Percentiles rank a stretch among this genome's conserved stretches.
Evolutionary conservation across 1,284 basidiomycete species (phyloP).

Genomic region (Boletus nobilissimus): DNA sequence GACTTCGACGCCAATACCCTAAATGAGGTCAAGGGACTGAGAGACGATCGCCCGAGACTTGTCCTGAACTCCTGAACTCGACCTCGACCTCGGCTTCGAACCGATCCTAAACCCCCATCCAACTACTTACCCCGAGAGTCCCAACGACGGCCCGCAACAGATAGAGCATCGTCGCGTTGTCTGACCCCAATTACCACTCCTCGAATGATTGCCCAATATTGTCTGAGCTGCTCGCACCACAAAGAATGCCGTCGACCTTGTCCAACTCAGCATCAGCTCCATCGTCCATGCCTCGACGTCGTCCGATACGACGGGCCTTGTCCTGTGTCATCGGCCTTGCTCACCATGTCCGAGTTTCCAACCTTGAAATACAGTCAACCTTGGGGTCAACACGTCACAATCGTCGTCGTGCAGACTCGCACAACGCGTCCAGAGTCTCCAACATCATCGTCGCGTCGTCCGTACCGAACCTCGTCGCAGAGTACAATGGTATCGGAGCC

Average conservation of each 20-base stretch:
- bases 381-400: neutral
- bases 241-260: neutral
- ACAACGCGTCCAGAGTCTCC: slow-evolving; percentile 11
- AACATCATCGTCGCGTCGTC: slow-evolving; percentile 6
- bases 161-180: neutral
- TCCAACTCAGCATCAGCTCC: neutral
- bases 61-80: slow-evolving; percentile 1
- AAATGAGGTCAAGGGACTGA: neutral
- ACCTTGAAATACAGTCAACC: neutral
- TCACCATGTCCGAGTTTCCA: slow-evolving; percentile 1
- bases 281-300: neutral
- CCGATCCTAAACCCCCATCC: neutral
- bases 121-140: neutral
- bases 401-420: neutral
- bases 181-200: neutral
- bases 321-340: slow-evolving; percentile 2
- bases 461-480: slow-evolving; percentile 10
- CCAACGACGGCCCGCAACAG: neutral
- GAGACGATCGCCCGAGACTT: neutral
- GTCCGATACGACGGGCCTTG: neutral
- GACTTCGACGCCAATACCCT: neutral
- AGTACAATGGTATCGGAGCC: neutral
- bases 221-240: neutral
- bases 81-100: neutral
- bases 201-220: neutral